phyloP scores from a whole-genome alignment of 2,329 filamentous ascomycete species.

The Pseudovirgaria hyperparasitica region DNA sequence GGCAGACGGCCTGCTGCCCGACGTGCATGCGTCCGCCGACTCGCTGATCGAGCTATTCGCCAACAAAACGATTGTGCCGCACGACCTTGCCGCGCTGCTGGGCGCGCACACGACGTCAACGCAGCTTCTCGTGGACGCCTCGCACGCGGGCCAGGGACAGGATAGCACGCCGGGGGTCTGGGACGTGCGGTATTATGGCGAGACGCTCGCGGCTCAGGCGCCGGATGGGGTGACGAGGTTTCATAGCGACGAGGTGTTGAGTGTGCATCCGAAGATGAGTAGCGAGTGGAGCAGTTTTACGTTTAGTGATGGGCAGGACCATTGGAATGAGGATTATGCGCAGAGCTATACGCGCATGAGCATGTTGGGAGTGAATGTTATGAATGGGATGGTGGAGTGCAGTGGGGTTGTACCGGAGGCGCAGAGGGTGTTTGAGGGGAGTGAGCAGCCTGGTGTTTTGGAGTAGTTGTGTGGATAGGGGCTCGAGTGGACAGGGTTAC shows the following conservation, averaged over 20 bases:
- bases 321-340: constrained; percentile 32
- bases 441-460: too few species aligned
- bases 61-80: constrained; percentile 20
- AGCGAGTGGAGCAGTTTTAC: constrained; percentile 14
- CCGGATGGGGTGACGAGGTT: constrained; percentile 18
- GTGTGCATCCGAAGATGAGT: constrained; percentile 13
- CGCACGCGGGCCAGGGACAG: constrained; percentile 12
- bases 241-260: constrained; percentile 15
- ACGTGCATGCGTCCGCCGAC: constrained; percentile 13
- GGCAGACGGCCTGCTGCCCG: constrained; percentile 14
- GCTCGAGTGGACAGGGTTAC: too few species aligned
- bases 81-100: constrained; percentile 17
- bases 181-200: constrained; percentile 19
- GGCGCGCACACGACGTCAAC: constrained; percentile 20
- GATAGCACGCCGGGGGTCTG: constrained; percentile 19
- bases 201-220: constrained; percentile 12
- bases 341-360: constrained; percentile 38
- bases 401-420: constrained; percentile 32
- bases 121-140: constrained; percentile 15
- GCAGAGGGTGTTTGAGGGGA: constrained; percentile 6
- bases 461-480: too few species aligned
- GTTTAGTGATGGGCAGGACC: constrained; percentile 7
- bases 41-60: constrained; percentile 18
- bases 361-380: constrained; percentile 40
- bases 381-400: constrained; percentile 41